Evolutionary conservation across 2,329 filamentous ascomycete species (phyloP).

Genomic region (Curvularia sp.): DNA sequence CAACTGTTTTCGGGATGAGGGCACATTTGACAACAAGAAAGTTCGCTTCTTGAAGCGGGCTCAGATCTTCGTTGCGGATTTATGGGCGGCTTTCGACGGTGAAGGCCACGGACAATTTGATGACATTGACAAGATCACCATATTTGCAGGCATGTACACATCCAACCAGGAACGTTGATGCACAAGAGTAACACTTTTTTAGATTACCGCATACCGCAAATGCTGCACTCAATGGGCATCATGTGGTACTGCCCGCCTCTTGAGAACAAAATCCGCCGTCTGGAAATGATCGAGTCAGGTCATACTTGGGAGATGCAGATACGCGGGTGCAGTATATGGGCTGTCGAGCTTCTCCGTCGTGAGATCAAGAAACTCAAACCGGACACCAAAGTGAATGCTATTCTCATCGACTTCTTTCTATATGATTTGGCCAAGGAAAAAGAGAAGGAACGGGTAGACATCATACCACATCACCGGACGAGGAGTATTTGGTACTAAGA

Average conservation of each 20-base stretch:
- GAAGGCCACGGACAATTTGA: constrained; percentile 78
- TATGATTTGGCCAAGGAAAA: constrained; percentile 93
- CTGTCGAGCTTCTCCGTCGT: constrained; percentile 83
- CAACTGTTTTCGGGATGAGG: constrained; percentile 83
- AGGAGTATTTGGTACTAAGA: constrained; percentile 92
- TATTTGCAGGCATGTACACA: constrained; percentile 74
- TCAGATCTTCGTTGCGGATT: constrained; percentile 92
- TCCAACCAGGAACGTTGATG: neutral
- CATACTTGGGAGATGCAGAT: constrained; percentile 85
- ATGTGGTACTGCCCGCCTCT: constrained; percentile 84
- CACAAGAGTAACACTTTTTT: constrained; percentile 1
- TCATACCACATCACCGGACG: constrained; percentile 83
- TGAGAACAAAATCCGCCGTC: constrained; percentile 71
- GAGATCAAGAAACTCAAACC: constrained; percentile 80
- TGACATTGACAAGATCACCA: constrained; percentile 95
- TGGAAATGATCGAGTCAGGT: constrained; percentile 72
- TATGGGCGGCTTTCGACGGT: constrained; percentile 95
- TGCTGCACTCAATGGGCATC: constrained; percentile 82
- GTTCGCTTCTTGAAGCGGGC: constrained; percentile 91
- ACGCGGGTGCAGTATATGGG: constrained; percentile 94
- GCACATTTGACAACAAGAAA: constrained; percentile 73
- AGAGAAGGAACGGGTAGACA: constrained; percentile 60
- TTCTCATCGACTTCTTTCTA: constrained; percentile 95
- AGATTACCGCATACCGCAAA: constrained; percentile 96
- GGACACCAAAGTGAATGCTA: constrained; percentile 76